These are phyloP conservation scores for Pseudonitzschia pungens DNA, from an alignment of 108 stramenopile species.

Conservation along the genomic window DNA sequence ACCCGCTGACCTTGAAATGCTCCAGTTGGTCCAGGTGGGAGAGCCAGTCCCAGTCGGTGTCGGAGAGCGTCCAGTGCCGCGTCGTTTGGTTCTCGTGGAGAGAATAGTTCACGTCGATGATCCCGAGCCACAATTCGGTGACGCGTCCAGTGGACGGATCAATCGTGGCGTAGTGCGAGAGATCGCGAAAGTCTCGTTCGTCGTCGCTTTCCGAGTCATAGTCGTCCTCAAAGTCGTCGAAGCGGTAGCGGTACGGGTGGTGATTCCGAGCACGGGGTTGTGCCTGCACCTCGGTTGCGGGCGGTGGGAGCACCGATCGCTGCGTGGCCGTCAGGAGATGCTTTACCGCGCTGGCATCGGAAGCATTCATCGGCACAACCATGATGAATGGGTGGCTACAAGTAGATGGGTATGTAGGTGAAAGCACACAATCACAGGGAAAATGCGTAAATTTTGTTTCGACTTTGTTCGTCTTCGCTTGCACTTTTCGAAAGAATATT, in stretches of 20 bases:
- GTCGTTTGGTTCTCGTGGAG: neutral
- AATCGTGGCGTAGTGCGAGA: neutral
- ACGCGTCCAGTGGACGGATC: neutral
- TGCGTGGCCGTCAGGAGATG: neutral
- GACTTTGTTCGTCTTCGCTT: too few species aligned
- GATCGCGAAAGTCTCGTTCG: neutral
- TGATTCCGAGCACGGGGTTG: neutral
- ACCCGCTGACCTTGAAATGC: neutral
- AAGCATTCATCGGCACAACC: constrained; percentile 2
- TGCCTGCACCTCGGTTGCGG: neutral
- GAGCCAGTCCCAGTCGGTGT: neutral
- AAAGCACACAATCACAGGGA: too few species aligned
- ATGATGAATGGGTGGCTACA: neutral
- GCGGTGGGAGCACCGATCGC: neutral
- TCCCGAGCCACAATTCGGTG: constrained; percentile 2
- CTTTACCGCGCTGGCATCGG: neutral
- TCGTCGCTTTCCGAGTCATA: neutral
- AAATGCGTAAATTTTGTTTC: too few species aligned
- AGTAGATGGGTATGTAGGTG: too few species aligned
- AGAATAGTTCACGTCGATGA: neutral
- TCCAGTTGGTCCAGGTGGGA: neutral
- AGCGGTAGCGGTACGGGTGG: neutral
- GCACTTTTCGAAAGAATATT: too few species aligned
- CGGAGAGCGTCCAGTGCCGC: constrained; percentile 2
- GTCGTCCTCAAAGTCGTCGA: constrained; percentile 1